A percentile compares a stretch with the other conserved stretches of the same genome.
Evolutionary conservation across 140 eudicot species (phyloP).

Genomic region (Senecio squalidus): DNA sequence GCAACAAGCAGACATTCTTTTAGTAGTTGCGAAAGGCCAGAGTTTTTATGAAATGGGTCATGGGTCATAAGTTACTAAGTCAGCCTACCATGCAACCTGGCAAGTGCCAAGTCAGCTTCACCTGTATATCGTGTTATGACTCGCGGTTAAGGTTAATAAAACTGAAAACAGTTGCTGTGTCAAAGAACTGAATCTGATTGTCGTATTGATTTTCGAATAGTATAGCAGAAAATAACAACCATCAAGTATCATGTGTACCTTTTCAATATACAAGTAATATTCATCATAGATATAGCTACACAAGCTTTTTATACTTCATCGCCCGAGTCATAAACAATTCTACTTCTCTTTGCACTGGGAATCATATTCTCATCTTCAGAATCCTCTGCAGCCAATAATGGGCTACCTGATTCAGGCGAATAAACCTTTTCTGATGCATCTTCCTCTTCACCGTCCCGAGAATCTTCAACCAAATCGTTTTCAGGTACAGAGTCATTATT

Average conservation of each 20-base stretch:
- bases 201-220: no score
- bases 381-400: constrained; percentile 44
- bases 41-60: not conserved
- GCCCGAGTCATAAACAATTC: constrained; percentile 50
- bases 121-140: not conserved
- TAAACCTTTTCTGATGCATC: constrained; percentile 24
- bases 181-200: no score
- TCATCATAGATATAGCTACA: not conserved
- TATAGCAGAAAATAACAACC: not conserved
- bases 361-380: constrained; percentile 40
- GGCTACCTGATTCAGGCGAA: constrained; percentile 27
- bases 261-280: not conserved
- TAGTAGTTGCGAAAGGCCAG: not conserved
- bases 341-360: constrained; percentile 43
- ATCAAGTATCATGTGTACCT: no score
- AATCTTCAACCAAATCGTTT: constrained; percentile 30
- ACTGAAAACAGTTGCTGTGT: not conserved
- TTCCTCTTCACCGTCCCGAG: constrained; percentile 32
- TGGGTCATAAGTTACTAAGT: not conserved
- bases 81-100: no score
- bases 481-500: constrained; percentile 24
- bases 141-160: not conserved
- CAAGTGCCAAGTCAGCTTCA: not conserved
- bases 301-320: constrained; percentile 35
- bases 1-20: not conserved